Evolutionary conservation across 2,329 filamentous ascomycete genomes (phyloP).

Genomic region (Diaporthe ampelina): DNA sequence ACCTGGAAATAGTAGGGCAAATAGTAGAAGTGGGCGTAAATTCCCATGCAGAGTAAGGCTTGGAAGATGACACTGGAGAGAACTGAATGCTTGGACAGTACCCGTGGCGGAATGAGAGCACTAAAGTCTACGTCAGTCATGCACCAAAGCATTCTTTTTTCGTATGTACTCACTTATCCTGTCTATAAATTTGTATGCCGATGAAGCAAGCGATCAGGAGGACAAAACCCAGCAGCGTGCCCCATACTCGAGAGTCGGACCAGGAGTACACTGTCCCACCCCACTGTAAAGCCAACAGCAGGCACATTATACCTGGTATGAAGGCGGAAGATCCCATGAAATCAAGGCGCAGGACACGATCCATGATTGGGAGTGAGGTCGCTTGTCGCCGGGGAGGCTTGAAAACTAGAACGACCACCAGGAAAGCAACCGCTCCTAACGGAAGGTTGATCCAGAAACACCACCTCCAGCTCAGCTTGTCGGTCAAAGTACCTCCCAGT

Average conservation of each 20-base stretch:
- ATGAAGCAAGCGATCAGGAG: slow-evolving; percentile 61
- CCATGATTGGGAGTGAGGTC: neutral
- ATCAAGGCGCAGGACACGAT: slow-evolving; percentile 55
- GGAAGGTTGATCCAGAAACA: neutral
- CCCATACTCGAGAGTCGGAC: slow-evolving; percentile 57
- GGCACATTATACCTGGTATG: neutral
- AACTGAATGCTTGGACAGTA: slow-evolving; percentile 62
- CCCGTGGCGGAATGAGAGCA: slow-evolving; percentile 54
- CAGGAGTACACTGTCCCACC: slow-evolving; percentile 66
- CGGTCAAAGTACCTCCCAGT: neutral
- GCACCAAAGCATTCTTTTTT: too few relatives aligned
- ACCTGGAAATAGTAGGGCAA: slow-evolving; percentile 68
- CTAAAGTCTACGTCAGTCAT: slow-evolving; percentile 56
- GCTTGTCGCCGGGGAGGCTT: neutral
- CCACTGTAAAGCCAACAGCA: slow-evolving; percentile 65
- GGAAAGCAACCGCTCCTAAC: neutral
- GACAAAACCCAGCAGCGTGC: slow-evolving; percentile 56
- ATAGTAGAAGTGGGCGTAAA: slow-evolving; percentile 68
- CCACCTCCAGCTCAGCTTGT: neutral
- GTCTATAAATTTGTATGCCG: slow-evolving; percentile 58
- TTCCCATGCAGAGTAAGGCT: neutral
- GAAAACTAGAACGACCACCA: neutral
- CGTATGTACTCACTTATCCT: slow-evolving; percentile 59
- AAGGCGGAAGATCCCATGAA: slow-evolving; percentile 52
- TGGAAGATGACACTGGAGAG: slow-evolving; percentile 44